Evolutionary conservation across 2,329 filamentous ascomycete species (phyloP).

Genomic region (Botrytis cinerea): DNA sequence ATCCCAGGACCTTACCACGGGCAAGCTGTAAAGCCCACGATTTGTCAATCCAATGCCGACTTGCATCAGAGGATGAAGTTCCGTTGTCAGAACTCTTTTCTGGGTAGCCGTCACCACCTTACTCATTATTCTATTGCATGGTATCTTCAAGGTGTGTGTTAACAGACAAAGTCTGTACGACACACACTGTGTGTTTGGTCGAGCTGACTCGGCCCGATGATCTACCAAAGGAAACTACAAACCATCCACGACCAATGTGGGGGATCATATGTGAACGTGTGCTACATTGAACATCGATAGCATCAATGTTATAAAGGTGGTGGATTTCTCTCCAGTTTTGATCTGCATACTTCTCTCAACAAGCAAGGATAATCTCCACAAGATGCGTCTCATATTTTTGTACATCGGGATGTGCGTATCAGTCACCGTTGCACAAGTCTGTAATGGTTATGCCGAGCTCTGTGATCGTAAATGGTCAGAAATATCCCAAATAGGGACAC

Average conservation of each 20-base stretch:
- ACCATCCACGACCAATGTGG: not conserved
- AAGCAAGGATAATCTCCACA: not conserved
- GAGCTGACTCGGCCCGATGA: constrained; percentile 16
- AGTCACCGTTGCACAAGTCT: constrained; percentile 13
- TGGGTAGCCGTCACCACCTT: not conserved
- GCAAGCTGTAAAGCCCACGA: not conserved
- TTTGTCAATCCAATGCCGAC: not conserved
- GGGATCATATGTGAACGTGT: constrained; percentile 11
- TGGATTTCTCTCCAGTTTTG: not conserved
- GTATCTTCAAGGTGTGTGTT: not conserved
- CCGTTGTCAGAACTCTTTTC: not conserved
- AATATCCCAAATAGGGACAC: constrained; percentile 72
- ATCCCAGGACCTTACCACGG: not conserved
- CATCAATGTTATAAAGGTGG: constrained; percentile 5
- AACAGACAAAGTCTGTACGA: not conserved
- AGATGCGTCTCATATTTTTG: constrained; percentile 18
- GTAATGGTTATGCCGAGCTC: constrained; percentile 74
- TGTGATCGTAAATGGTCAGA: constrained; percentile 73
- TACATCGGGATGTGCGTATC: constrained; percentile 3
- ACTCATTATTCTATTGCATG: not conserved
- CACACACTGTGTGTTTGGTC: not conserved
- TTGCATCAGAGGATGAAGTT: not conserved
- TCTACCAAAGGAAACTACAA: constrained; percentile 5
- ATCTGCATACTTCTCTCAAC: not conserved
- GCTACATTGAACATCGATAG: not conserved